Evolutionary conservation across 1,284 basidiomycete species (phyloP), one percentile per base, ranked within the genome.

Genomic region (Sporisorium iseilematis-ciliati): DNA sequence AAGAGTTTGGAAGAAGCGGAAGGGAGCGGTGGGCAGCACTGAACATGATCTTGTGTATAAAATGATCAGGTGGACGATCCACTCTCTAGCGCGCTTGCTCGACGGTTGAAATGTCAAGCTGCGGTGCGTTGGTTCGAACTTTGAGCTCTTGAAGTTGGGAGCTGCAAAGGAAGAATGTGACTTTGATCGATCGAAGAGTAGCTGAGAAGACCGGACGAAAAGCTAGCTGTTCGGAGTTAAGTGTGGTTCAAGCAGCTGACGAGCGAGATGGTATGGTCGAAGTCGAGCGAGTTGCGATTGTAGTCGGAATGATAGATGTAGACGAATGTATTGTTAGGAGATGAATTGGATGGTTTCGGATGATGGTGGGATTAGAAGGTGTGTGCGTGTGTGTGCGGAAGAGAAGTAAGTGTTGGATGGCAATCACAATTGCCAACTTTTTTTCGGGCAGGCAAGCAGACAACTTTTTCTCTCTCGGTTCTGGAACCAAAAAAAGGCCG

Each of bases 1-100:
- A 74, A 61, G 75, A 71, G 67, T 74, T 77, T 40, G 73, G 65
- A 29, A 75, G 64, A 49, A 74, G 75, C 45, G 70, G 75, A 26
- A 77, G 75, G 45, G 70, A 74, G 68, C 71, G 72, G 56, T 66
- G 65, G 59, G 57, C 59, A 61, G 57, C 70, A 65, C 62, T 71
- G 71, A 77, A 63, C 75, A 77, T 77, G 71, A 57, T 70, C 67
- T 67, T 35, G 7, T 56, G 51, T 18, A 46, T 35, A 18, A 59
- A 41, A 70, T 62, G 64, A 45, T 58, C 62, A 65, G 68, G 55
- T 71, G 62, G 65, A 60, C 7, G 26, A 26, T 54, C 65, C 65
- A 60, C 64, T 67, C 60, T 64, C 64, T 66, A 41, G 48, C 65
- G 52, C 65, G 64, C 70, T 63, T 64, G 61, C 52, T 69, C 48